These are phyloP conservation scores for Cydonia oblonga DNA, from an alignment of 331 rosid genomes.

Conservation along the genomic window DNA sequence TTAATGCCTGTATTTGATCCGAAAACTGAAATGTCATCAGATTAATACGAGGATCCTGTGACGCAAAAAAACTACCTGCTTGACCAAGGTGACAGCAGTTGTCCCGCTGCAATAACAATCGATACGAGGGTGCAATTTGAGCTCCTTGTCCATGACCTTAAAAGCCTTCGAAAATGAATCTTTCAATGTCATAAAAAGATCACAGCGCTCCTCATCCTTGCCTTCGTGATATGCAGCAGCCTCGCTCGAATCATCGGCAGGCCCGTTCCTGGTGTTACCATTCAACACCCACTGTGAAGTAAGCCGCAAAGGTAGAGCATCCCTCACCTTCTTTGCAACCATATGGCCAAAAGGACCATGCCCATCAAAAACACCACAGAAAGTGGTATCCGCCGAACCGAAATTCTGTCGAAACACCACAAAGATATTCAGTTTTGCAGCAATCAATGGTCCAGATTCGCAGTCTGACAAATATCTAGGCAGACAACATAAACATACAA, in stretches of 20 bases:
- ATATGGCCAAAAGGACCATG: conserved; percentile 77
- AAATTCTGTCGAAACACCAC: conserved; percentile 33
- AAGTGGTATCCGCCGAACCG: conserved; percentile 33
- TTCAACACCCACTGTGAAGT: conserved; percentile 44
- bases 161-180: conserved; percentile 52
- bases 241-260: neutral
- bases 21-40: neutral
- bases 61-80: conserved; percentile 32
- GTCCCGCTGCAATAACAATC: conserved; percentile 72
- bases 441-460: neutral
- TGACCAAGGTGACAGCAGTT: conserved; percentile 64
- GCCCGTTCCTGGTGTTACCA: neutral
- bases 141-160: conserved; percentile 64
- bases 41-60: neutral
- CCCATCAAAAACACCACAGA: conserved; percentile 87
- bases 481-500: neutral
- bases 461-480: neutral
- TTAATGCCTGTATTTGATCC: neutral
- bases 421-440: neutral
- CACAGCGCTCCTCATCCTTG: neutral
- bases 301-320: conserved; percentile 54
- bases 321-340: conserved; percentile 72
- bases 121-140: conserved; percentile 39
- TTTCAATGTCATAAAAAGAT: conserved; percentile 22
- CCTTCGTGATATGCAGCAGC: conserved; percentile 14